Evolutionary conservation across 1,284 basidiomycete genomes (phyloP).

Genomic region (Termitomyces sp.): DNA sequence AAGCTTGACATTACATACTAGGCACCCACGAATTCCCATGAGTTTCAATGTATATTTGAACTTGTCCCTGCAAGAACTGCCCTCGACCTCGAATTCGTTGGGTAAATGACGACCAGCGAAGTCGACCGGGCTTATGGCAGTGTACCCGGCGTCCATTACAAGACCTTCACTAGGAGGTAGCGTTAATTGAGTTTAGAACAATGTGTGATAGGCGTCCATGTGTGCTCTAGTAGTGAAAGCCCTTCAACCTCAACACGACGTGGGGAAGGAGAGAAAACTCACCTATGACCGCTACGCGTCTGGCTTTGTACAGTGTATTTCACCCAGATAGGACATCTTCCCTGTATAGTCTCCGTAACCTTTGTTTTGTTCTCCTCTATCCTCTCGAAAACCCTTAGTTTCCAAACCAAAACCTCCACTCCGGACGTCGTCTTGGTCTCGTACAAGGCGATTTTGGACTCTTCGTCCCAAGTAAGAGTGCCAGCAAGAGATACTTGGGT

Average conservation of each 20-base stretch:
- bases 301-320: slow-evolving; percentile 26
- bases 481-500: slow-evolving; percentile 25
- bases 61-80: too few species aligned
- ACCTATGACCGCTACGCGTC: slow-evolving; percentile 26
- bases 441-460: slow-evolving; percentile 24
- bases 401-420: slow-evolving; percentile 26
- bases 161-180: too few species aligned
- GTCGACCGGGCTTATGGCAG: too few species aligned
- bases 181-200: slow-evolving; percentile 17
- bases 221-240: slow-evolving; percentile 20
- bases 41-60: too few species aligned
- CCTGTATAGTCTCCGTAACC: slow-evolving; percentile 30
- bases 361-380: slow-evolving; percentile 23
- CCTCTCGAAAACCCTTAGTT: slow-evolving; percentile 27
- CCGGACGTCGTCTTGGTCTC: slow-evolving; percentile 25
- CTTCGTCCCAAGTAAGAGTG: slow-evolving; percentile 31
- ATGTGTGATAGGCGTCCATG: slow-evolving; percentile 26
- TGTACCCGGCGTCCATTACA: too few species aligned
- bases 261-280: slow-evolving; percentile 8
- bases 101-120: too few species aligned
- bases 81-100: too few species aligned
- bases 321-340: slow-evolving; percentile 26
- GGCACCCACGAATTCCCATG: too few species aligned
- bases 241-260: neutral
- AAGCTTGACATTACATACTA: too few species aligned